A percentile compares a stretch with the other conserved stretches of the same genome.
Evolutionary conservation across 495 filamentous ascomycete species (phyloP).

Genomic region (Ascodesmis nigricans): DNA sequence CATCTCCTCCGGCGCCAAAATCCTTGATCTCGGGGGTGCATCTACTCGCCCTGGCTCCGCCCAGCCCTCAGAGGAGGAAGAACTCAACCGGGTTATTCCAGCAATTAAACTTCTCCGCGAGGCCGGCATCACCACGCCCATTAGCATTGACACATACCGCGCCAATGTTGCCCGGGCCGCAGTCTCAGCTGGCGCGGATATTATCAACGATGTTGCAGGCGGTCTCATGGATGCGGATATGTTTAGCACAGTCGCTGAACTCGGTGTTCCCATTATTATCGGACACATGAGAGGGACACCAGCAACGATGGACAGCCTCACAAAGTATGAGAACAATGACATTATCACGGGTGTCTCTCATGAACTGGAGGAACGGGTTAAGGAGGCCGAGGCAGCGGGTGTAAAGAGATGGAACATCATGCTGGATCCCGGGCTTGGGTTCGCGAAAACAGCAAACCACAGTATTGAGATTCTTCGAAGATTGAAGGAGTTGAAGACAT

Average conservation of each 20-base stretch:
- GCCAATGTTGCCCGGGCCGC: slow-evolving; percentile 64
- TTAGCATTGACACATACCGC: slow-evolving; percentile 85
- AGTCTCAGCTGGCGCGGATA: slow-evolving; percentile 62
- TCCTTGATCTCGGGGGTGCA: slow-evolving; percentile 85
- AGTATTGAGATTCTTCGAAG: slow-evolving; percentile 58
- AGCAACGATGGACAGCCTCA: slow-evolving; percentile 51
- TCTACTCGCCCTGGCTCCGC: slow-evolving; percentile 59
- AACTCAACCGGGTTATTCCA: slow-evolving; percentile 55
- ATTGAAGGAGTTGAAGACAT: slow-evolving; percentile 35
- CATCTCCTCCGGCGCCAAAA: slow-evolving; percentile 46
- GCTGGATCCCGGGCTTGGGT: slow-evolving; percentile 82
- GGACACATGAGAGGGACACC: slow-evolving; percentile 94
- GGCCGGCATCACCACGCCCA: slow-evolving; percentile 36
- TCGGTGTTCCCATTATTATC: slow-evolving; percentile 63
- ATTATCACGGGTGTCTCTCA: slow-evolving; percentile 43
- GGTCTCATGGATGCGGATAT: slow-evolving; percentile 60
- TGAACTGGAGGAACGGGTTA: slow-evolving; percentile 50
- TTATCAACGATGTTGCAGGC: slow-evolving; percentile 86
- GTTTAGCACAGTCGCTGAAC: slow-evolving; percentile 54
- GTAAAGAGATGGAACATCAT: slow-evolving; percentile 84
- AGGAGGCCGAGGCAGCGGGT: slow-evolving; percentile 59
- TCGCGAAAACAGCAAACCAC: slow-evolving; percentile 61
- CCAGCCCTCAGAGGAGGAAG: slow-evolving; percentile 45
- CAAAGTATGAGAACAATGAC: slow-evolving; percentile 44
- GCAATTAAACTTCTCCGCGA: slow-evolving; percentile 53